These are phyloP conservation scores for Pyrus hybrid DNA, from an alignment of 331 rosid species.

Conservation along the genomic window DNA sequence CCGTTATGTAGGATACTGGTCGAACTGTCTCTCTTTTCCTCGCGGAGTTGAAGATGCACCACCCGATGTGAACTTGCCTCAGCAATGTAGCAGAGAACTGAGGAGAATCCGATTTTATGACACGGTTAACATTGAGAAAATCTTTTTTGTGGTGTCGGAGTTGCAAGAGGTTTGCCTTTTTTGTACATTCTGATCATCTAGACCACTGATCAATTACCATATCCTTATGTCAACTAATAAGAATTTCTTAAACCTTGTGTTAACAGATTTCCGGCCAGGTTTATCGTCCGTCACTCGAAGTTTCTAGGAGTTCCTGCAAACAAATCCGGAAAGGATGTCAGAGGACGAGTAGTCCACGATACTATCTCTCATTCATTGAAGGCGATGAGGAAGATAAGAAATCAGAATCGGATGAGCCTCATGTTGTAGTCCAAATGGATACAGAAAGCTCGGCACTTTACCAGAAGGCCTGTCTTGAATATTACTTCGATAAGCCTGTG, in stretches of 20 bases:
- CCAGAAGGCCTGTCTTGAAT: slow-evolving; percentile 76
- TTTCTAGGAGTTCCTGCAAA: slow-evolving; percentile 55
- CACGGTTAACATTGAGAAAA: slow-evolving; percentile 46
- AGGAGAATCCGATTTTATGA: slow-evolving; percentile 76
- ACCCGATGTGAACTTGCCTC: slow-evolving; percentile 47
- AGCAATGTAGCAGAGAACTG: slow-evolving; percentile 65
- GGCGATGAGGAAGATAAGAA: slow-evolving; percentile 35
- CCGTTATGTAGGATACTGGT: slow-evolving; percentile 80
- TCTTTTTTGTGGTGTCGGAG: slow-evolving; percentile 73
- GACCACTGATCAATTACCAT: neutral
- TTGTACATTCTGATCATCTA: neutral
- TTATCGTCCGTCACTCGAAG: slow-evolving; percentile 67
- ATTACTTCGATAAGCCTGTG: slow-evolving; percentile 66
- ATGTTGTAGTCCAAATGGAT: slow-evolving; percentile 79
- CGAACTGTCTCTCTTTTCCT: slow-evolving; percentile 45
- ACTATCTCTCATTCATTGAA: slow-evolving; percentile 50
- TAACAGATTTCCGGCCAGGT: slow-evolving; percentile 51
- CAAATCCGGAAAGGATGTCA: slow-evolving; percentile 62
- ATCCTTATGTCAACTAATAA: neutral
- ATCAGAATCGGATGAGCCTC: slow-evolving; percentile 45
- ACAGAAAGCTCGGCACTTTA: slow-evolving; percentile 69
- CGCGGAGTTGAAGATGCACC: slow-evolving; percentile 24
- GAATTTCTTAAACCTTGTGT: neutral
- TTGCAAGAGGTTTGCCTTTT: slow-evolving; percentile 48
- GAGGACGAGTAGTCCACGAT: slow-evolving; percentile 57